A percentile compares a stretch with the other conserved stretches of the same genome.
phyloP scores from a whole-genome alignment of 2,329 filamentous ascomycete genomes.

The Pochonia chlamydosporia region DNA sequence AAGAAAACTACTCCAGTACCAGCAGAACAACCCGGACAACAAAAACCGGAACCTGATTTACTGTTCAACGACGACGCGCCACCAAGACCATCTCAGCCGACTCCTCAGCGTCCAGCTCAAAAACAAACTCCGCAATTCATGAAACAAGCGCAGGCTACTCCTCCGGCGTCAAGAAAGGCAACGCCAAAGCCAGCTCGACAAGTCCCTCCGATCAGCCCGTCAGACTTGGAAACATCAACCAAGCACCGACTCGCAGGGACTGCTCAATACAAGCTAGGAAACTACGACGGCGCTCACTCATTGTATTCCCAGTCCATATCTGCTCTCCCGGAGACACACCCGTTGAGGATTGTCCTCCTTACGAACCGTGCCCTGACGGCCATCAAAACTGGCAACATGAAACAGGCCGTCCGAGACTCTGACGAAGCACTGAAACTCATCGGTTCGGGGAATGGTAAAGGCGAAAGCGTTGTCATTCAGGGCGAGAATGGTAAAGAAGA shows the following conservation, averaged over 20 bases:
- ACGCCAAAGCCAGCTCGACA: constrained; percentile 47
- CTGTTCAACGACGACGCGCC: constrained; percentile 46
- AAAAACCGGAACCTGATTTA: constrained; percentile 52
- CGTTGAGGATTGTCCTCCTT: constrained; percentile 79
- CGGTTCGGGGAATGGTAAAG: constrained; percentile 70
- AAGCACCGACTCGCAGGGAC: constrained; percentile 74
- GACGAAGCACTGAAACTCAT: constrained; percentile 77
- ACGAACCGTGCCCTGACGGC: constrained; percentile 88
- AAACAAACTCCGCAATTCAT: constrained; percentile 26
- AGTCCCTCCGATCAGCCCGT: constrained; percentile 62
- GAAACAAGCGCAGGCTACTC: constrained; percentile 18
- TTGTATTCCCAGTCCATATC: constrained; percentile 74
- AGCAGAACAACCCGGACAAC: constrained; percentile 29
- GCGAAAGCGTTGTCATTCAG: constrained; percentile 69
- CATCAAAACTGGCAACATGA: constrained; percentile 87
- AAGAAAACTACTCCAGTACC: constrained; percentile 56
- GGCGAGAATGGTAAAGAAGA: constrained; percentile 51
- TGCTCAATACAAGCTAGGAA: constrained; percentile 87
- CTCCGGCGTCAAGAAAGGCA: constrained; percentile 31
- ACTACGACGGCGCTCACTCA: constrained; percentile 80
- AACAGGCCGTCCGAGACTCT: constrained; percentile 78
- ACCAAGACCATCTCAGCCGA: constrained; percentile 27
- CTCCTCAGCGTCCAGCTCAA: constrained; percentile 30
- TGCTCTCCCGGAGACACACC: constrained; percentile 71
- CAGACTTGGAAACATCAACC: constrained; percentile 69